Evolutionary conservation across 129 eudicot genomes (phyloP).

Genomic region (Helichrysum umbraculigerum): DNA sequence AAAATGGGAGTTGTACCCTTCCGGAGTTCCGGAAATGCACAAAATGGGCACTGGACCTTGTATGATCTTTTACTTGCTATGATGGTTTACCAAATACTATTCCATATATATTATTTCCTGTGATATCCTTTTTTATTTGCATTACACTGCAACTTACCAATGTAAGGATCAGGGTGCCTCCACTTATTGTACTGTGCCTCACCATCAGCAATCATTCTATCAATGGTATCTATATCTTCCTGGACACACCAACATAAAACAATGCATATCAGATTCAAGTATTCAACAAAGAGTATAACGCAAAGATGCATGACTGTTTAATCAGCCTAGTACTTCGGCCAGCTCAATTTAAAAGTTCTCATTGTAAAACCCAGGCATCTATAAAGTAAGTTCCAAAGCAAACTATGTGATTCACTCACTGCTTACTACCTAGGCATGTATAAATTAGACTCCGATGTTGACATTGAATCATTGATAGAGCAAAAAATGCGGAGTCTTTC

Average conservation of each 20-base stretch:
- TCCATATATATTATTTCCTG: neutral
- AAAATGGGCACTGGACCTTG: neutral
- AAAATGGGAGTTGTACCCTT: too few relatives aligned
- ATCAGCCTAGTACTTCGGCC: neutral
- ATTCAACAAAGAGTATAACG: conserved; percentile 1
- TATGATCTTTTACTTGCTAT: neutral
- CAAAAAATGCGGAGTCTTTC: neutral
- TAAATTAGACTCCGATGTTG: neutral
- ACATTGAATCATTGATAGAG: neutral
- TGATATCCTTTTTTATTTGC: neutral
- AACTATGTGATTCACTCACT: neutral
- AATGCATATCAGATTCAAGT: conserved; percentile 26
- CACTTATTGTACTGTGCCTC: conserved; percentile 80
- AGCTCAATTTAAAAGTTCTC: neutral
- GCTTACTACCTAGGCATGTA: neutral
- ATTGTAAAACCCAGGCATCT: neutral
- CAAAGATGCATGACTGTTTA: conserved; percentile 2
- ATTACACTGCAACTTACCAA: conserved; percentile 53
- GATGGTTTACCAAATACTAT: neutral
- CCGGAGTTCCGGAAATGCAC: neutral
- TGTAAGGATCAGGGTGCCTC: conserved; percentile 98
- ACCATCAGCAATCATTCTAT: conserved; percentile 86
- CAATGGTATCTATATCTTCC: conserved; percentile 88
- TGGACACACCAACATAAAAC: conserved; percentile 34
- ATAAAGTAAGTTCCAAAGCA: too few relatives aligned